Evolutionary conservation across 768 basidiomycete genomes (phyloP).

Genomic region (Lentinula sp.): DNA sequence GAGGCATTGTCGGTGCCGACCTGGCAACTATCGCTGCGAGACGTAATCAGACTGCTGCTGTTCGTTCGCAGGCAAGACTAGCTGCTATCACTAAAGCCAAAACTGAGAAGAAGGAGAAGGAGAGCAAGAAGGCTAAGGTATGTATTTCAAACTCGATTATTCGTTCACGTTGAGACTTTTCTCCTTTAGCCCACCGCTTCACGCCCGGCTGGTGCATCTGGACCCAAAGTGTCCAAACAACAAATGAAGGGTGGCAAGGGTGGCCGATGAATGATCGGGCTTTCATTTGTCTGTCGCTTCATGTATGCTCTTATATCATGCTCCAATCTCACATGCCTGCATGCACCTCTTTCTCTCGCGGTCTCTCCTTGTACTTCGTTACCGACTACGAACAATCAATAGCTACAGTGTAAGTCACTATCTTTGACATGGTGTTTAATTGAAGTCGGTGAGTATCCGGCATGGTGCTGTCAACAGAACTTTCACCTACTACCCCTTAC

Average conservation of each 20-base stretch:
- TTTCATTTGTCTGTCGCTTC: background rate
- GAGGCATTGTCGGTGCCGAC: constrained; percentile 97
- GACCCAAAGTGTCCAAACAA: constrained; percentile 90
- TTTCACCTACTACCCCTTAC: no score
- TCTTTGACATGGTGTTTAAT: no score
- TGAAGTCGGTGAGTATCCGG: no score
- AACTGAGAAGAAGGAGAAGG: constrained; percentile 95
- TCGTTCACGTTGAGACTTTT: background rate
- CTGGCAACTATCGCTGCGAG: constrained; percentile 85
- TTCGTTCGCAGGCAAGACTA: constrained; percentile 73
- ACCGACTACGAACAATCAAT: no score
- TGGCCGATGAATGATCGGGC: constrained; percentile 47
- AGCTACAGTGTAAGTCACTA: no score
- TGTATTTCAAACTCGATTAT: constrained; percentile 8
- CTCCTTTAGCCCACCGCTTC: constrained; percentile 42
- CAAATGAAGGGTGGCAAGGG: constrained; percentile 91
- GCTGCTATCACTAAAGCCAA: constrained; percentile 92
- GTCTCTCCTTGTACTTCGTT: no score
- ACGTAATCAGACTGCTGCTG: constrained; percentile 86
- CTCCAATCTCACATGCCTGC: background rate
- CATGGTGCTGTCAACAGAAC: no score
- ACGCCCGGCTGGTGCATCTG: constrained; percentile 47
- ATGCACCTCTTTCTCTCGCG: background rate
- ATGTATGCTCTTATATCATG: constrained; percentile 2
- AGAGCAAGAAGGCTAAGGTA: constrained; percentile 85